These are phyloP conservation scores for Dryadomyces sulphureus DNA, from an alignment of 2,329 filamentous ascomycete species.

Conservation along the genomic window DNA sequence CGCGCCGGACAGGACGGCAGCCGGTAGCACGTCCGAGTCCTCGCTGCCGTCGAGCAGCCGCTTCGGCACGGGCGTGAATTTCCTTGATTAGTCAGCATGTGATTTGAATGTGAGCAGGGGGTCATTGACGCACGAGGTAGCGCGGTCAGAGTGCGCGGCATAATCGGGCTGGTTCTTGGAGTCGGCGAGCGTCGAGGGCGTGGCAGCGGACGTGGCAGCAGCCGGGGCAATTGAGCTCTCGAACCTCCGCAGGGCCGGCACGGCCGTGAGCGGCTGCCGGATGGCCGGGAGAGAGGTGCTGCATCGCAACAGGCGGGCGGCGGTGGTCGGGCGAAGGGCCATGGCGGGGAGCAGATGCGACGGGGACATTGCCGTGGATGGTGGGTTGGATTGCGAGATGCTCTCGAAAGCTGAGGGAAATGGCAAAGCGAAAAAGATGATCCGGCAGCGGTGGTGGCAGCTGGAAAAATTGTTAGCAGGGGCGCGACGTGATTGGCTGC, in stretches of 20 bases:
- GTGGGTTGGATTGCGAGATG: not conserved
- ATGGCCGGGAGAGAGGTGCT: constrained; percentile 14
- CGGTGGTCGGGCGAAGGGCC: constrained; percentile 46
- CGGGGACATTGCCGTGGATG: not conserved
- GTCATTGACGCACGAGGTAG: constrained; percentile 58
- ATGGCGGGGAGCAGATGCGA: constrained; percentile 23
- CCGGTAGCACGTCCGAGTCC: constrained; percentile 56
- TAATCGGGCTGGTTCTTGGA: constrained; percentile 62
- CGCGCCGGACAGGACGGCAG: constrained; percentile 79
- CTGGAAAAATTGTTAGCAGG: constrained; percentile 1
- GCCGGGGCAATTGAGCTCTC: constrained; percentile 35
- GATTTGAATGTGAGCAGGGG: not conserved
- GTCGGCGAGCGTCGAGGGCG: constrained; percentile 19
- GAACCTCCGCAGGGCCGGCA: constrained; percentile 32
- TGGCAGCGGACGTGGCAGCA: constrained; percentile 21
- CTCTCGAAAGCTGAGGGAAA: constrained; percentile 6
- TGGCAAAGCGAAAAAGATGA: constrained; percentile 9
- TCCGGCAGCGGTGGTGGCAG: constrained; percentile 1
- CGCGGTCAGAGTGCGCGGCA: constrained; percentile 66
- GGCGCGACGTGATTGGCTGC: constrained; percentile 12
- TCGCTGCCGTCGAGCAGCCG: constrained; percentile 85
- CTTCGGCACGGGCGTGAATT: constrained; percentile 83
- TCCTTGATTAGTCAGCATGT: constrained; percentile 31
- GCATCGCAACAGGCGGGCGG: constrained; percentile 36
- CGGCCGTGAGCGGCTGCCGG: constrained; percentile 16